These are phyloP conservation scores for Crassisporium funariophilum DNA, from an alignment of 768 basidiomycete genomes.

Conservation along the genomic window DNA sequence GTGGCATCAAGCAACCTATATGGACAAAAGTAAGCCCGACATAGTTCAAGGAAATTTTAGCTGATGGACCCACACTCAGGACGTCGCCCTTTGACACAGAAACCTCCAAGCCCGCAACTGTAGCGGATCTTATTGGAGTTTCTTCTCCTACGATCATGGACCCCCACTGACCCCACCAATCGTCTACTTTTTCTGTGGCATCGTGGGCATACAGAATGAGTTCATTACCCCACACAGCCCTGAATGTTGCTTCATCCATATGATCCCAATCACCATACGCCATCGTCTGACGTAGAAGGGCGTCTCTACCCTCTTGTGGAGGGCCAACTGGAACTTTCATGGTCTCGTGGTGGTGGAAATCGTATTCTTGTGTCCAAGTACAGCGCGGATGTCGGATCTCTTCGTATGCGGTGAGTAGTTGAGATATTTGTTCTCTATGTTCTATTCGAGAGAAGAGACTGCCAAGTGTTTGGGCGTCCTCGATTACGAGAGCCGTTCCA, in stretches of 20 bases:
- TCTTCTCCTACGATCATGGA: neutral
- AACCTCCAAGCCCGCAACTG: neutral
- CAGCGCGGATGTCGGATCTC: constrained; percentile 56
- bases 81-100: neutral
- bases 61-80: too few relatives aligned
- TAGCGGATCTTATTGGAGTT: neutral
- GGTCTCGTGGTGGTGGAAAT: constrained; percentile 44
- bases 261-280: constrained; percentile 36
- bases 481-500: constrained; percentile 51
- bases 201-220: constrained; percentile 50
- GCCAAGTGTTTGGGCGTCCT: constrained; percentile 62
- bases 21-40: too few relatives aligned
- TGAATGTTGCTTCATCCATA: constrained; percentile 46
- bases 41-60: too few relatives aligned
- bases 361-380: constrained; percentile 41
- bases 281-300: constrained; percentile 35
- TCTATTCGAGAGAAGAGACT: constrained; percentile 56
- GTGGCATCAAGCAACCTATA: too few relatives aligned
- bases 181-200: constrained; percentile 55
- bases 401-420: constrained; percentile 54
- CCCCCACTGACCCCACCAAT: constrained; percentile 61
- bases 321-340: constrained; percentile 46
- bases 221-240: constrained; percentile 52
- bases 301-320: constrained; percentile 46
- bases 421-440: constrained; percentile 45